These are phyloP conservation scores for Epichloe glyceriae DNA, from an alignment of 2,329 filamentous ascomycete genomes.

Conservation along the genomic window DNA sequence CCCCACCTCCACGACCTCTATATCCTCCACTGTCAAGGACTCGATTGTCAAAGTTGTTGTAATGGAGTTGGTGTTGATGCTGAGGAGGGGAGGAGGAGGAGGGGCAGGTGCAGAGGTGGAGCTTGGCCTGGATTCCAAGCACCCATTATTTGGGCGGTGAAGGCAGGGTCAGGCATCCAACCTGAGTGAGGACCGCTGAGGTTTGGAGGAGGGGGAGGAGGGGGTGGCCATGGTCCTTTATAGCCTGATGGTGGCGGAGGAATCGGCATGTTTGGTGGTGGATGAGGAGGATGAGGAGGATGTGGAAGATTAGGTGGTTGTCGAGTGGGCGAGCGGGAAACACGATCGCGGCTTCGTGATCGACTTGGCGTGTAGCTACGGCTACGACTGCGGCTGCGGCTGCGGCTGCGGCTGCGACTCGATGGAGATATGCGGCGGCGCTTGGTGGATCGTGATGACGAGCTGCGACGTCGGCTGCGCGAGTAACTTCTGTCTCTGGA, in stretches of 20 bases:
- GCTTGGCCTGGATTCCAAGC: constrained; percentile 13
- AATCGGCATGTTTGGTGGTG: constrained; percentile 5
- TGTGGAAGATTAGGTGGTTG: constrained; percentile 2
- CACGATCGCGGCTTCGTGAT: constrained; percentile 9
- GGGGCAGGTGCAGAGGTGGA: constrained; percentile 9
- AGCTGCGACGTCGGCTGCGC: constrained; percentile 17
- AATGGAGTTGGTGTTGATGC: constrained; percentile 3
- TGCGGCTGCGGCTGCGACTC: constrained; percentile 10
- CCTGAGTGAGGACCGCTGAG: not conserved
- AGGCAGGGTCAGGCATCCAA: constrained; percentile 17
- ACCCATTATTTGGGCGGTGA: constrained; percentile 16
- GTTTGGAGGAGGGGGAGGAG: constrained; percentile 10
- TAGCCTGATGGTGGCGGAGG: constrained; percentile 26
- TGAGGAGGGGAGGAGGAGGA: constrained; percentile 6
- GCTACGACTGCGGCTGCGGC: constrained; percentile 12
- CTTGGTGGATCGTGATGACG: constrained; percentile 19
- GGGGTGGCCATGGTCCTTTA: constrained; percentile 29
- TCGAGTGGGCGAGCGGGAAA: constrained; percentile 8
- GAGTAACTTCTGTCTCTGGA: constrained; percentile 13
- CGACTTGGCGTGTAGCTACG: constrained; percentile 15
- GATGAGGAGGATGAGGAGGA: constrained; percentile 12
- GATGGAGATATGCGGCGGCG: constrained; percentile 17
- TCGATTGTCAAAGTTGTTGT: constrained; percentile 14
- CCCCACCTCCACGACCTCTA: constrained; percentile 12
- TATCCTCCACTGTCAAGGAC: constrained; percentile 17